These are phyloP conservation scores for Staphylotrichum longicolle DNA, from an alignment of 495 filamentous ascomycete genomes.

Conservation along the genomic window DNA sequence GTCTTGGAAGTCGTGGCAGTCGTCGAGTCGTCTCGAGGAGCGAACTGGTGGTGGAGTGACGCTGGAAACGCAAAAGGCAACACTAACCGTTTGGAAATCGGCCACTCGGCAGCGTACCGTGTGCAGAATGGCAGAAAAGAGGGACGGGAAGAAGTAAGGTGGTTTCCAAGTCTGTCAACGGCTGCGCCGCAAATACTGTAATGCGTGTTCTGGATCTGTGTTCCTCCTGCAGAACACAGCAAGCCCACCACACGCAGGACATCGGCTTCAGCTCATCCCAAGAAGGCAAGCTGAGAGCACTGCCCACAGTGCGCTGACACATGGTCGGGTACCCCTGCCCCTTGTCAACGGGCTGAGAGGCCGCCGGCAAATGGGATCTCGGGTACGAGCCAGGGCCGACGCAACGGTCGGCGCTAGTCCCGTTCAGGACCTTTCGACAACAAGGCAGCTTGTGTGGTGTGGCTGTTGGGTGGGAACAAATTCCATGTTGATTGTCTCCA, in stretches of 20 bases:
- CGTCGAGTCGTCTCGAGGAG: background rate
- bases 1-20: too few species aligned
- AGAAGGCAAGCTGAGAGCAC: slow-evolving; percentile 22
- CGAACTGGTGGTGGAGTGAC: background rate
- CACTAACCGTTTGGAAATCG: too few species aligned
- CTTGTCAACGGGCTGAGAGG: background rate
- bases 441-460: too few species aligned
- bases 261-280: slow-evolving; percentile 13
- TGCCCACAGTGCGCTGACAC: slow-evolving; percentile 1
- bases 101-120: background rate
- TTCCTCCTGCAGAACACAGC: background rate
- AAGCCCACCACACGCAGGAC: slow-evolving; percentile 4
- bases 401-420: too few species aligned
- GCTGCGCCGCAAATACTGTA: slow-evolving; percentile 12
- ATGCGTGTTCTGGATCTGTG: background rate
- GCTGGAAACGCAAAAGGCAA: too few species aligned
- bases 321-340: background rate
- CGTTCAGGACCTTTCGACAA: too few species aligned
- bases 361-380: background rate
- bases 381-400: too few species aligned
- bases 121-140: background rate
- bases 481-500: too few species aligned
- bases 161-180: background rate
- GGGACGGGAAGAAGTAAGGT: background rate
- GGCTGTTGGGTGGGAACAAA: too few species aligned